Percentiles rank a stretch among this genome's conserved stretches.
phyloP scores from a whole-genome alignment of 192 early-diverging fungal species.

The Umbelopsis sp. region DNA sequence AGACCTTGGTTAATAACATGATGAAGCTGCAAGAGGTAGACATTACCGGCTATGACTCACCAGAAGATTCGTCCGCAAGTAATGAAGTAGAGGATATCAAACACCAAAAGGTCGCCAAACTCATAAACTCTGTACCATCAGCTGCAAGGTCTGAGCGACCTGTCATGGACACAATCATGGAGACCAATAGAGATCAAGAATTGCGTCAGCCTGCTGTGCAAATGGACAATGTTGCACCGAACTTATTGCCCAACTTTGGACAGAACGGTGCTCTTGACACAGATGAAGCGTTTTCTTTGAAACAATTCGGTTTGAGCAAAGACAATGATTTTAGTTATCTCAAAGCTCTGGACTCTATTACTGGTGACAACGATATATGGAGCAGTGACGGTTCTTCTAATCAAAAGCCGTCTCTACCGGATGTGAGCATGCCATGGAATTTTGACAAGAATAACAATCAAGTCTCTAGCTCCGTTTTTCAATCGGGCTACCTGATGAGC shows the following conservation, averaged over 20 bases:
- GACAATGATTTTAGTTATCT: constrained; percentile 23
- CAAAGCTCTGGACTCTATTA: constrained; percentile 4
- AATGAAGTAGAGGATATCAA: background rate
- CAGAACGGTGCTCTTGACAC: background rate
- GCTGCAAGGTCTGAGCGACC: background rate
- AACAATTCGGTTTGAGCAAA: constrained; percentile 38
- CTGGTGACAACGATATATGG: background rate
- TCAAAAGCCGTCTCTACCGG: background rate
- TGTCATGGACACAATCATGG: no score
- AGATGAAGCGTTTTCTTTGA: constrained; percentile 34
- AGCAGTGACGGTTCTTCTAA: constrained; percentile 9
- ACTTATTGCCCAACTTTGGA: background rate
- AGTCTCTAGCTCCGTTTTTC: background rate
- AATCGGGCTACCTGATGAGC: background rate
- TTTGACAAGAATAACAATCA: background rate
- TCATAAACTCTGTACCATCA: background rate
- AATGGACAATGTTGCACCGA: background rate
- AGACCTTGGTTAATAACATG: constrained; percentile 24
- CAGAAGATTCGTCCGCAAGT: background rate
- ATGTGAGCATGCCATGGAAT: background rate
- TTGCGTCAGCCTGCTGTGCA: background rate
- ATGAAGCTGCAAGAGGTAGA: constrained; percentile 32
- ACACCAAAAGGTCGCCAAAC: background rate
- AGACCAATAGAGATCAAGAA: background rate
- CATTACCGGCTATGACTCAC: background rate